Percentiles rank a stretch among this genome's conserved stretches.
Conservation (phyloP, 495 filamentous ascomycete species). For the Xylaria bambusicola region DNA sequence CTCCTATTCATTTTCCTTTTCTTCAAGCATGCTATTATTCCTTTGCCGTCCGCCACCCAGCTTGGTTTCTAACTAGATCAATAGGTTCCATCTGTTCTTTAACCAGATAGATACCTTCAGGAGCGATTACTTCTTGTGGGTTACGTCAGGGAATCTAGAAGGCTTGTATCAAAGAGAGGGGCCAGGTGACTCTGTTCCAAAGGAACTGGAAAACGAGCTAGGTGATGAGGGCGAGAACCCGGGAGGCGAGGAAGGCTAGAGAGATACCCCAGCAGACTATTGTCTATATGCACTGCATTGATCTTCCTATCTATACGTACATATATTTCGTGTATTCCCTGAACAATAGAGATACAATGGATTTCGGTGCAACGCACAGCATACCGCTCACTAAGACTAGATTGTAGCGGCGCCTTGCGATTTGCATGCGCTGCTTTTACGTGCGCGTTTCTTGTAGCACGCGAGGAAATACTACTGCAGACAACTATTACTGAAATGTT, state of each 20-base stretch:
- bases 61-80: neutral
- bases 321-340: too few relatives aligned
- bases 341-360: too few relatives aligned
- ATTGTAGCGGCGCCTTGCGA: too few relatives aligned
- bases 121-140: constrained; percentile 72
- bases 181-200: constrained; percentile 20
- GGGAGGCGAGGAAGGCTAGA: constrained; percentile 28
- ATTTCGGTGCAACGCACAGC: too few relatives aligned
- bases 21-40: neutral
- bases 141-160: constrained; percentile 64
- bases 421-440: too few relatives aligned
- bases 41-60: neutral
- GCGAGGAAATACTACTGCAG: too few relatives aligned
- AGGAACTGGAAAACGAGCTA: constrained; percentile 31
- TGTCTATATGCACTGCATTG: too few relatives aligned
- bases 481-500: too few relatives aligned
- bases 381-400: too few relatives aligned
- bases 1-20: neutral
- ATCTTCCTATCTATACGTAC: neutral
- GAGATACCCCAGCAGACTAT: neutral
- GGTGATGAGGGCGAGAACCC: constrained; percentile 34
- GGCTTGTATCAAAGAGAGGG: constrained; percentile 45
- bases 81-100: constrained; percentile 78
- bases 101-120: constrained; percentile 79
- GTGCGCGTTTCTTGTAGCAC: too few relatives aligned